Evolutionary conservation across 768 basidiomycete species (phyloP), one percentile per base, ranked within the genome.

Genomic region (Mycena haematopus): DNA sequence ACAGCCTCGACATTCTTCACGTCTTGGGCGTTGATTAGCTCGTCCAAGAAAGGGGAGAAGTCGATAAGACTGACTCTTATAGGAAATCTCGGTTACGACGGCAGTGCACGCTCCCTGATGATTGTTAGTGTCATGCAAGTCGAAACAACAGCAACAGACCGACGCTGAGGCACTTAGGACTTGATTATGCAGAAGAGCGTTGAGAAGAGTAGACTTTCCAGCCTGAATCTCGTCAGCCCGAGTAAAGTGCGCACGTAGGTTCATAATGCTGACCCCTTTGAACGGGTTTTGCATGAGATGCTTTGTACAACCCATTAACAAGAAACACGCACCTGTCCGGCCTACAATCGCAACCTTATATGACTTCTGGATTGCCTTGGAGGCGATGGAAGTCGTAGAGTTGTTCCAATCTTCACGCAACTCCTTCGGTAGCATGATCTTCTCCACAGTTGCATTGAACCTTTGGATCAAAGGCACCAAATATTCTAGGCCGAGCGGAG

Each of bases 71-170:
- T 38, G 10, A 63, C 62, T 45, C 29, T 67, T 55, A 35, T 67
- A 67, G 0, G 66, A 60, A 7, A 67, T 60, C n/a, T 67, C 66
- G 0, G 59, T 67, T 9, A 55, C 52, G 2, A 67, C 66, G 1
- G 66, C 66, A 15, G 66, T 67, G 52, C 66, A 67, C 15, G 66
- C 66, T 8, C 66, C 66, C 66, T 67, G 38, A 15, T 14, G 42
- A 40, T 52, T 4, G 22, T 42, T 14, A 25, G 58, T 21, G 13
- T 1, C 15, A 46, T 8, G 19, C 21, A 42, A 21, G 6, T n/a
- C 19, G 10, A 29, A 33, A 15, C 31, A 47, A 13, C 9, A 15
- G 4, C 1, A 17, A 54, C 66, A 29, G 29, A 67, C 66, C 33
- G 66, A 60, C n/a, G 66, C 66, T 2, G 66, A 67, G 17, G 66